Evolutionary conservation across 257 asterid species (phyloP), one percentile per base, ranked within the genome.

Genomic region (Lycium barbarum): DNA sequence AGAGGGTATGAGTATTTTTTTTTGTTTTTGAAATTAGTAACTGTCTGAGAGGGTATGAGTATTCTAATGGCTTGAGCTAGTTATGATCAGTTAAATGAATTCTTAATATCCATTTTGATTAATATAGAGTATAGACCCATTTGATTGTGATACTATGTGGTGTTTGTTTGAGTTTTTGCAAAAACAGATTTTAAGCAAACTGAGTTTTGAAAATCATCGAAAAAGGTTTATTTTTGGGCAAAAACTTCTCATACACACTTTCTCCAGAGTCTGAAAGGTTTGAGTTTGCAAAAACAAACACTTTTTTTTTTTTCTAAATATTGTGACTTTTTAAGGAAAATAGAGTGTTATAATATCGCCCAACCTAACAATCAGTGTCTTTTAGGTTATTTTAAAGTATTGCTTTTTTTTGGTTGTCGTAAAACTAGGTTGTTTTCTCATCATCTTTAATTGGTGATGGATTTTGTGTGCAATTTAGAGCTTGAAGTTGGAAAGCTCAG

Each of bases 381-480:
- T 26, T 26, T 26, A 26, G 33, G 33, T 26, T 26, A 26, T 26
- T 26, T 26, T 26, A 26, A 26, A 26, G 33, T 26, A 26, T 26
- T 26, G 33, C 33, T 26, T 26, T 26, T 1, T 26, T 59, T 2
- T 17, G 33, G 33, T 59, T n/a, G 5, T 33, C 10, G 66, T 7
- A 33, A 59, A 59, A n/a, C 66, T 59, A 59, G 66, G 66, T n/a
- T 59, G 33, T n/a, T 59, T 59, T 59, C 33, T 59, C 33, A 59
- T 59, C 66, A 59, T 59, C 66, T 59, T 18, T 18, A 59, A 59
- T 59, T 20, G 33, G 66, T 57, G 63, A 5, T 57, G 63, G n/a
- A 57, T 57, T 17, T 72, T 72, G 58, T 72, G 58, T 18, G 4
- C 45, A 72, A 72, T 18, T 71, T 71, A 18, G 79, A 71, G 57